Conservation (phyloP, 164 flowering plant genomes). For the Taxillus chinensis region DNA sequence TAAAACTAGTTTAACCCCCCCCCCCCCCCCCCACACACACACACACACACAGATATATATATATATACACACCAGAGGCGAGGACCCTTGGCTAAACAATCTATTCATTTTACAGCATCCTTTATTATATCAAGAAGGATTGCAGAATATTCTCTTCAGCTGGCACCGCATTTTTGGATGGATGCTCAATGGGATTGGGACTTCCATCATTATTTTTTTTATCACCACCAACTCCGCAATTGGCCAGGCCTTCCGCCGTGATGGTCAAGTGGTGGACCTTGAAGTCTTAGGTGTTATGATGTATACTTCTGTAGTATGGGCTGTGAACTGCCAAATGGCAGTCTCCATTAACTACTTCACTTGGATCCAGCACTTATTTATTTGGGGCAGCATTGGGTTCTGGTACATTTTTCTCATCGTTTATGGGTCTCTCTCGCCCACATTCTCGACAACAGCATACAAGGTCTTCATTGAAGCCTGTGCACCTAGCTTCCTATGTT, state of each 20-base stretch:
- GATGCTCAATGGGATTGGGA: conserved; percentile 67
- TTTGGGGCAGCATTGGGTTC: conserved; percentile 71
- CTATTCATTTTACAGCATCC: conserved; percentile 41
- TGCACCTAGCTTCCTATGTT: conserved; percentile 41
- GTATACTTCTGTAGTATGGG: conserved; percentile 78
- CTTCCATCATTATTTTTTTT: conserved; percentile 63
- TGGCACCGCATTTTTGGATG: conserved; percentile 74
- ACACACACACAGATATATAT: too few species aligned
- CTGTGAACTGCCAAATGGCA: conserved; percentile 81
- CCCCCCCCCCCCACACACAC: too few species aligned
- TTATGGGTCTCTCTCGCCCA: conserved; percentile 50
- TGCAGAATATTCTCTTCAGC: conserved; percentile 62
- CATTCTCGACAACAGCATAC: conserved; percentile 59
- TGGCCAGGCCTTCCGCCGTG: conserved; percentile 50
- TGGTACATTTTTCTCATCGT: conserved; percentile 64
- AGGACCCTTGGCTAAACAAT: background rate
- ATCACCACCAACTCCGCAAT: conserved; percentile 27
- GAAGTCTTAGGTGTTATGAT: conserved; percentile 51
- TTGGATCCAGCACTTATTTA: conserved; percentile 79
- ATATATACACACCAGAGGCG: too few species aligned
- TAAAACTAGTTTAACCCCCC: too few species aligned
- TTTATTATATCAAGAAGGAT: conserved; percentile 64
- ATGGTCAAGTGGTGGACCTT: conserved; percentile 48
- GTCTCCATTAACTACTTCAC: conserved; percentile 74
- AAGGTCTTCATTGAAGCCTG: conserved; percentile 62